Percentiles rank a stretch among this genome's conserved stretches.
Evolutionary conservation across 2,329 filamentous ascomycete species (phyloP).

Genomic region (Coniochaeta prunicola): DNA sequence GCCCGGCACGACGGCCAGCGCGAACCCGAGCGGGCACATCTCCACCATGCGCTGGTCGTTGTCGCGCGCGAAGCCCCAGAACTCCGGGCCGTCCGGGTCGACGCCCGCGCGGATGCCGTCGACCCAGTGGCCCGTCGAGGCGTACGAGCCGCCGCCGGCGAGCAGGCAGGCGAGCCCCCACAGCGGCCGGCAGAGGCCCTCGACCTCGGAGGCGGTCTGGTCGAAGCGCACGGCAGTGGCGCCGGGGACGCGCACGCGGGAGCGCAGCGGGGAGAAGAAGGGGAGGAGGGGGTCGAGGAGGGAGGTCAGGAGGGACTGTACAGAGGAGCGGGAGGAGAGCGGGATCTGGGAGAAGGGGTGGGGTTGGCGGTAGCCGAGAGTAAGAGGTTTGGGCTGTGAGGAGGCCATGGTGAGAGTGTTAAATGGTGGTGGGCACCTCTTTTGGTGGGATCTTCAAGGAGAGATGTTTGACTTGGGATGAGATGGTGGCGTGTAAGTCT

Average conservation of each 20-base stretch:
- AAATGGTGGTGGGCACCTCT: neutral
- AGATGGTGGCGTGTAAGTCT: no score
- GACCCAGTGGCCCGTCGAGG: constrained; percentile 58
- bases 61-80: constrained; percentile 70
- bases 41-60: constrained; percentile 81
- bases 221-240: constrained; percentile 71
- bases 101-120: constrained; percentile 65
- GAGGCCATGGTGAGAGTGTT: neutral
- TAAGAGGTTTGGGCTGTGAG: constrained; percentile 13
- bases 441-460: neutral
- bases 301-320: constrained; percentile 54
- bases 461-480: no score
- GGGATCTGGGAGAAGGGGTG: constrained; percentile 49
- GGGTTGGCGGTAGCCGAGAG: constrained; percentile 42
- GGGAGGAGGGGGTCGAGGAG: constrained; percentile 64
- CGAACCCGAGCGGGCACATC: constrained; percentile 72
- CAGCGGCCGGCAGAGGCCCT: constrained; percentile 67
- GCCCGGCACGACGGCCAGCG: constrained; percentile 59
- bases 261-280: constrained; percentile 62
- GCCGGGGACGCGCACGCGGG: constrained; percentile 59
- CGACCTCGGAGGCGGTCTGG: constrained; percentile 68
- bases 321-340: constrained; percentile 42
- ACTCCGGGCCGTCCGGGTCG: constrained; percentile 62
- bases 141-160: constrained; percentile 60
- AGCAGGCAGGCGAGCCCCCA: constrained; percentile 69